Conservation (phyloP, 257 asterid species). For the Nicotiana attenuata region DNA sequence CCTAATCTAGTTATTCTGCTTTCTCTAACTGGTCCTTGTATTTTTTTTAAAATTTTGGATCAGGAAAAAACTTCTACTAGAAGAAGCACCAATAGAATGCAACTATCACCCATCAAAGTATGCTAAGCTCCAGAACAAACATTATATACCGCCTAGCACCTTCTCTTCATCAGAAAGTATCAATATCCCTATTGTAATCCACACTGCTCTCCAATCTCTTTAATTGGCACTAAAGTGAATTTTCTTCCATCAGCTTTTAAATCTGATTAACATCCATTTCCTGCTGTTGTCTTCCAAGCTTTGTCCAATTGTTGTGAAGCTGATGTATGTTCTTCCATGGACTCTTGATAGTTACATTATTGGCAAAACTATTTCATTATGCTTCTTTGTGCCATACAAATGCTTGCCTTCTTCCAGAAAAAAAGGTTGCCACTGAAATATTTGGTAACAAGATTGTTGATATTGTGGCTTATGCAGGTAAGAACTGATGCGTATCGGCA, state of each 20-base stretch:
- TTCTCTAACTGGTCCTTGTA: not conserved
- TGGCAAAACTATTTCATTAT: not conserved
- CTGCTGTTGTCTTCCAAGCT: not conserved
- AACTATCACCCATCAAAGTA: not conserved
- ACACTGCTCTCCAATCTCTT: not conserved
- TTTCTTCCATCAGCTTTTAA: not conserved
- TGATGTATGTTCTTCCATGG: conserved; percentile 7
- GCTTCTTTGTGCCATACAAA: not conserved
- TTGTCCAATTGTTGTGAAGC: not conserved
- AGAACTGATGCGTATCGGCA: conserved; percentile 83
- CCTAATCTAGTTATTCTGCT: not conserved
- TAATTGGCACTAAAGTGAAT: not conserved
- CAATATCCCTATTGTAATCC: not conserved
- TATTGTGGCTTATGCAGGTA: conserved; percentile 40
- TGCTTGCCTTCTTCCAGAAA: not conserved
- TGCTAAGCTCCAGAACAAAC: not conserved
- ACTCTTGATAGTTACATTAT: not conserved
- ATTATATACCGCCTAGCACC: not conserved
- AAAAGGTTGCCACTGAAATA: not conserved
- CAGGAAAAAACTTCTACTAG: not conserved
- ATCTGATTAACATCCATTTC: not conserved
- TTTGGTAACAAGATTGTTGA: conserved; percentile 1
- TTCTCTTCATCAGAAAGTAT: not conserved
- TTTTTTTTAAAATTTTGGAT: not conserved
- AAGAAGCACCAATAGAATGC: not conserved